A percentile compares a stretch with the other conserved stretches of the same genome.
phyloP scores from a whole-genome alignment of 2,329 filamentous ascomycete species.

The Aureobasidium zeae region DNA sequence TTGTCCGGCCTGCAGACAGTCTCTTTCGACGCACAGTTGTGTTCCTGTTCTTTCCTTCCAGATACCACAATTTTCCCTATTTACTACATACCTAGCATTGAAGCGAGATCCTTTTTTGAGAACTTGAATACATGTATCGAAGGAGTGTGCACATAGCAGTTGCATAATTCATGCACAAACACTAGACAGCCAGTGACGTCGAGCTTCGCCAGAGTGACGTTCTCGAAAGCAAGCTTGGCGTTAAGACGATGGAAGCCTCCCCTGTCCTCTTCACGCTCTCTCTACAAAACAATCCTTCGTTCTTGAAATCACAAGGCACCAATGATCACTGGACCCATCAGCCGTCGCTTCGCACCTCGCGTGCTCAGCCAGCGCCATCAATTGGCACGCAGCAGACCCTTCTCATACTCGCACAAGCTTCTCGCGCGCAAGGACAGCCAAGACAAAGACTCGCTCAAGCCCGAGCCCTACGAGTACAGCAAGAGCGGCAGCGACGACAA shows the following conservation, averaged over 20 bases:
- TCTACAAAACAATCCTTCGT: too few relatives aligned
- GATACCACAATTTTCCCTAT: too few relatives aligned
- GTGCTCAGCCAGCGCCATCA: slow-evolving; percentile 13
- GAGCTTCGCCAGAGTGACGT: slow-evolving; percentile 7
- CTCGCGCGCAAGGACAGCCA: slow-evolving; percentile 35
- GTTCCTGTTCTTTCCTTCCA: too few relatives aligned
- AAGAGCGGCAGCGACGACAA: slow-evolving; percentile 56
- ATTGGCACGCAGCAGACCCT: slow-evolving; percentile 7
- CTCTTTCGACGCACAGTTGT: too few relatives aligned
- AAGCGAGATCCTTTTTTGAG: too few relatives aligned
- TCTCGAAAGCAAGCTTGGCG: slow-evolving; percentile 5
- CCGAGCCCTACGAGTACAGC: slow-evolving; percentile 56
- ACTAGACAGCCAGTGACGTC: neutral
- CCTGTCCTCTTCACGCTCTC: neutral
- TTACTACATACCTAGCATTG: too few relatives aligned
- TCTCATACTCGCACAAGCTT: slow-evolving; percentile 20
- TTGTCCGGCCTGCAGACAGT: too few relatives aligned
- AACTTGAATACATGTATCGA: too few relatives aligned
- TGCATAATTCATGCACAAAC: neutral
- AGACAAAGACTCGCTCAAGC: slow-evolving; percentile 52
- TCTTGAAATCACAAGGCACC: neutral
- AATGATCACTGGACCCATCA: slow-evolving; percentile 8
- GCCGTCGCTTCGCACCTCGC: slow-evolving; percentile 13
- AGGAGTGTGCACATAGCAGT: too few relatives aligned
- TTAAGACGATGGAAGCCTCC: too few relatives aligned